These are phyloP conservation scores for Erythrobasidium hasegawianum DNA, from an alignment of 1,284 basidiomycete species.

Conservation along the genomic window DNA sequence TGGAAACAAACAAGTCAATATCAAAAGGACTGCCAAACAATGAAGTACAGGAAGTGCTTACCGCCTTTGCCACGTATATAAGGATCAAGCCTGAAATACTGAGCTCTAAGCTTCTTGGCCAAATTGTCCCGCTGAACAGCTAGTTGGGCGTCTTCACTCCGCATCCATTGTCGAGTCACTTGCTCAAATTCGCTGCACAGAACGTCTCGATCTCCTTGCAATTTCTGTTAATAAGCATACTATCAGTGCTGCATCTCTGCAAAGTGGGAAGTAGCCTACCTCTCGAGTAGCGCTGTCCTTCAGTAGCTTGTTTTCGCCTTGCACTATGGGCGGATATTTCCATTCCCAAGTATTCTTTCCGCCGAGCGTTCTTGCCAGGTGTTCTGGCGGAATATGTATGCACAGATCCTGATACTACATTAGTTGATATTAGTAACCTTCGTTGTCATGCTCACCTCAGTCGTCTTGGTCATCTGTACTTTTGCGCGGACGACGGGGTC, in stretches of 20 bases:
- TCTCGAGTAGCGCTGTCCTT: conserved; percentile 46
- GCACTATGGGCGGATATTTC: conserved; percentile 39
- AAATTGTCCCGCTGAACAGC: conserved; percentile 44
- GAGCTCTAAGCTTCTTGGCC: conserved; percentile 47
- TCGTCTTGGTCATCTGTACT: conserved; percentile 44
- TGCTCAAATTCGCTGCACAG: conserved; percentile 46
- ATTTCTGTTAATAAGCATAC: too few species aligned
- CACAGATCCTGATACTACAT: conserved; percentile 27
- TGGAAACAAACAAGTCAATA: conserved; percentile 38
- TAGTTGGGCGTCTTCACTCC: conserved; percentile 39
- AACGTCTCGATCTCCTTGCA: conserved; percentile 44
- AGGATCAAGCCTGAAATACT: conserved; percentile 48
- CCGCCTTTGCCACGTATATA: conserved; percentile 37
- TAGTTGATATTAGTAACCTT: conserved; percentile 16
- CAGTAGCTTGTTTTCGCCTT: conserved; percentile 47
- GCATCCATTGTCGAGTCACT: conserved; percentile 47
- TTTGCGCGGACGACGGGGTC: conserved; percentile 46
- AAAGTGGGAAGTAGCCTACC: conserved; percentile 11
- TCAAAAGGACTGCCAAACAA: too few species aligned
- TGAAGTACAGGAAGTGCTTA: too few species aligned
- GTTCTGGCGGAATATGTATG: conserved; percentile 39
- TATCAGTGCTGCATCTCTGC: too few species aligned
- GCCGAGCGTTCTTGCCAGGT: conserved; percentile 40
- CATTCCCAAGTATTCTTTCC: conserved; percentile 41
- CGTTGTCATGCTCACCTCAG: conserved; percentile 46